These are phyloP conservation scores for Candida alai DNA, from an alignment of 805 yeast species.

Conservation along the genomic window DNA sequence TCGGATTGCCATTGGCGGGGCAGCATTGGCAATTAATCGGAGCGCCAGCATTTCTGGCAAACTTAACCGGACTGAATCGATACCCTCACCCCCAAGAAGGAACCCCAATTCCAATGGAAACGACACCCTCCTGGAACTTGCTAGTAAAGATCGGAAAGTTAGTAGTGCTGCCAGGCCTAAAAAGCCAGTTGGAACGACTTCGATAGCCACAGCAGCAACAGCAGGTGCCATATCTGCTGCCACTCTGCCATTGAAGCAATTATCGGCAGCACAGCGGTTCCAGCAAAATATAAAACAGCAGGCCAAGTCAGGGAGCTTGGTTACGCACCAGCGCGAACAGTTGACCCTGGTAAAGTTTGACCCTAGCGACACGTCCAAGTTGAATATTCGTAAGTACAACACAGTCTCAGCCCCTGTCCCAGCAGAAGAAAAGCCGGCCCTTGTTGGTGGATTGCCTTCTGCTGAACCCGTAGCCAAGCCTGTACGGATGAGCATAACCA, in stretches of 20 bases:
- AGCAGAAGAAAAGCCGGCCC: constrained; percentile 1
- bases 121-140: background rate
- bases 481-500: background rate
- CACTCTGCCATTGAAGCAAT: constrained; percentile 11
- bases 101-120: constrained; percentile 20
- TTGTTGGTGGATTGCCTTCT: constrained; percentile 5
- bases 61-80: constrained; percentile 5
- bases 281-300: constrained; percentile 38
- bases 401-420: constrained; percentile 10
- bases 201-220: constrained; percentile 7
- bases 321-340: constrained; percentile 34
- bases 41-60: constrained; percentile 8
- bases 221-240: constrained; percentile 14
- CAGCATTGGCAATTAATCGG: constrained; percentile 29
- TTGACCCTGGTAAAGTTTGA: constrained; percentile 38
- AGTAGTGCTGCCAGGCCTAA: background rate
- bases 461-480: constrained; percentile 4
- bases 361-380: constrained; percentile 31
- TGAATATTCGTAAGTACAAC: constrained; percentile 14
- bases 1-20: constrained; percentile 25
- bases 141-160: background rate
- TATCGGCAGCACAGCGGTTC: constrained; percentile 37
- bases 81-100: too few species aligned
- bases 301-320: constrained; percentile 32
- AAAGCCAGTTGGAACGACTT: background rate